phyloP scores from a whole-genome alignment of 495 filamentous ascomycete genomes.

The Aspergillus baeticus region DNA sequence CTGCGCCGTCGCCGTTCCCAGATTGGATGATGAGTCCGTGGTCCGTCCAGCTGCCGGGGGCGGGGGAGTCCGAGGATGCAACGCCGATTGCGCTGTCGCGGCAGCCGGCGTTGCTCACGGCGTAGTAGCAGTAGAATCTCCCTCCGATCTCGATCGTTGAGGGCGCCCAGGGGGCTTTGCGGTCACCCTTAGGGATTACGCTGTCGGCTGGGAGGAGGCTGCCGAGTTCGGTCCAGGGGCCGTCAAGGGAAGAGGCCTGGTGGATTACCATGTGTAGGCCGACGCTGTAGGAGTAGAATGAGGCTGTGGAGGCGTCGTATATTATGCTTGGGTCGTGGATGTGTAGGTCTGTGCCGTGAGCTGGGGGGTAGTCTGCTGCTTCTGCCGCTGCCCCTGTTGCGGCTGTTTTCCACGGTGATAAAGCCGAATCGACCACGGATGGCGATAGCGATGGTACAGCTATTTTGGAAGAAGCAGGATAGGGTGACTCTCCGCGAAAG shows the following conservation, averaged over 20 bases:
- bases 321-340: slow-evolving; percentile 45
- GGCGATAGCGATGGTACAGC: no score
- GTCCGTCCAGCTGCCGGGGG: slow-evolving; percentile 58
- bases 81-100: slow-evolving; percentile 70
- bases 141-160: slow-evolving; percentile 54
- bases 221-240: slow-evolving; percentile 41
- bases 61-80: slow-evolving; percentile 61
- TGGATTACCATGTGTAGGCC: slow-evolving; percentile 35
- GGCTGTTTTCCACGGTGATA: not conserved
- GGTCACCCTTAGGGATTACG: slow-evolving; percentile 42
- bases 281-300: slow-evolving; percentile 41
- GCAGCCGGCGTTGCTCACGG: slow-evolving; percentile 64
- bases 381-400: not conserved
- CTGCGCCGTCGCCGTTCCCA: slow-evolving; percentile 36
- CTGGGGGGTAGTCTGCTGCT: slow-evolving; percentile 18
- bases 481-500: not conserved
- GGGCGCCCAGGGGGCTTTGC: slow-evolving; percentile 55
- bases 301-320: slow-evolving; percentile 18
- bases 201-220: slow-evolving; percentile 36
- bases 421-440: no score
- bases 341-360: slow-evolving; percentile 32
- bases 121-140: slow-evolving; percentile 73
- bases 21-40: slow-evolving; percentile 44
- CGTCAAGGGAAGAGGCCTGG: slow-evolving; percentile 34
- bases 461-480: not conserved